These are phyloP conservation scores for Erigeron philadelphicus DNA, from an alignment of 140 eudicot species.

Conservation along the genomic window DNA sequence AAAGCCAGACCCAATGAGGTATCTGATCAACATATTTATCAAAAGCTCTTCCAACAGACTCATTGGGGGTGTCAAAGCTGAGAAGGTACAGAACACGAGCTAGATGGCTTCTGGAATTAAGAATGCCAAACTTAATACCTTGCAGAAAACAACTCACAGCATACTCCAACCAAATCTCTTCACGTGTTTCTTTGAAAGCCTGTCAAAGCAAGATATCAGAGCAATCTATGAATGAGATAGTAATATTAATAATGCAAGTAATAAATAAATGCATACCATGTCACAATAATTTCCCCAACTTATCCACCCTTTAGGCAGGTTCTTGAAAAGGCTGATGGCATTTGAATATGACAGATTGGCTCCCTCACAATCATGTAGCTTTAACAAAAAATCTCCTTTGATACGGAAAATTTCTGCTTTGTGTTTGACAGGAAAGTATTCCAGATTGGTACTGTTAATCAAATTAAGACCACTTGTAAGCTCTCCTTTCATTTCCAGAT, in stretches of 20 bases:
- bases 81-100: conserved; percentile 98
- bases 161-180: conserved; percentile 94
- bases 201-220: conserved; percentile 29
- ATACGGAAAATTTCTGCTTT: conserved; percentile 92
- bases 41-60: conserved; percentile 85
- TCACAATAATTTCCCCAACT: conserved; percentile 99
- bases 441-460: conserved; percentile 90
- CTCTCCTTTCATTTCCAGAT: conserved; percentile 96
- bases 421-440: conserved; percentile 86
- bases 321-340: conserved; percentile 77
- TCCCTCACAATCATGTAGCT: conserved; percentile 92
- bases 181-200: conserved; percentile 92
- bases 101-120: conserved; percentile 92
- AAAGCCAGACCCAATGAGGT: conserved; percentile 99
- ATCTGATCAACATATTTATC: conserved; percentile 88
- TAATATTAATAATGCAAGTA: conserved; percentile 7
- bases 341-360: conserved; percentile 91
- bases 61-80: conserved; percentile 92
- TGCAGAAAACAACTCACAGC: conserved; percentile 97
- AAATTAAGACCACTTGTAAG: conserved; percentile 85
- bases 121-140: conserved; percentile 83
- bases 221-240: not conserved
- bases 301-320: conserved; percentile 97
- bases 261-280: conserved; percentile 50
- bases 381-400: conserved; percentile 87